Conservation (phyloP, 305 asterid species). For the Striga hermonthica region DNA sequence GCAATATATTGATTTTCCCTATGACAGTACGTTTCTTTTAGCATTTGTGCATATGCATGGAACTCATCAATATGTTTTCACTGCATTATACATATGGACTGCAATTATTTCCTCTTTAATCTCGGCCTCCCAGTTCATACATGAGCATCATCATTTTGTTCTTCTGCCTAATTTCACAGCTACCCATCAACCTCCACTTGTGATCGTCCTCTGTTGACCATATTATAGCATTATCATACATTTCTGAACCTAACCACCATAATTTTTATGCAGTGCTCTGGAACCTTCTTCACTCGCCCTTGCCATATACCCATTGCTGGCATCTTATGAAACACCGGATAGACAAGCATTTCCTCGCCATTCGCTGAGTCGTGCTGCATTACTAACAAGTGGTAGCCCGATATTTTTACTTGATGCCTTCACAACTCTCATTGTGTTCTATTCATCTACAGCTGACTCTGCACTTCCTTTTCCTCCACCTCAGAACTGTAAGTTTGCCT, state of each 20-base stretch:
- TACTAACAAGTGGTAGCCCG: conserved; percentile 93
- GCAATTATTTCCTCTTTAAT: no score
- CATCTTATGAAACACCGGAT: conserved; percentile 77
- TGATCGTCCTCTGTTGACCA: no score
- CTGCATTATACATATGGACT: no score
- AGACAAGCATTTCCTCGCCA: conserved; percentile 96
- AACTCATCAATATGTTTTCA: not conserved
- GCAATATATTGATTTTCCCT: no score
- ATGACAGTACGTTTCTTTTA: not conserved
- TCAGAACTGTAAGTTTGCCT: conserved; percentile 78
- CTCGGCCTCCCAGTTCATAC: no score
- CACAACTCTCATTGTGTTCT: conserved; percentile 80
- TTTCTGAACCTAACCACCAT: not conserved
- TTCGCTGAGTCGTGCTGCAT: conserved; percentile 97
- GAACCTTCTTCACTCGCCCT: conserved; percentile 87
- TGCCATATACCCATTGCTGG: conserved; percentile 82
- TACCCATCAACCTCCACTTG: no score
- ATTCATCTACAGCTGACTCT: conserved; percentile 82
- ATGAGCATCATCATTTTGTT: no score
- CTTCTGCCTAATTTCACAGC: no score
- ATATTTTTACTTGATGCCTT: conserved; percentile 95
- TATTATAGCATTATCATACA: no score
- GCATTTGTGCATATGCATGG: conserved; percentile 3
- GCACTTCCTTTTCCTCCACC: conserved; percentile 96
- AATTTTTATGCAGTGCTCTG: conserved; percentile 72